Base-by-base conservation (phyloP, 495 filamentous ascomycete genomes). In the Hypoxylon trugodes region DNA sequence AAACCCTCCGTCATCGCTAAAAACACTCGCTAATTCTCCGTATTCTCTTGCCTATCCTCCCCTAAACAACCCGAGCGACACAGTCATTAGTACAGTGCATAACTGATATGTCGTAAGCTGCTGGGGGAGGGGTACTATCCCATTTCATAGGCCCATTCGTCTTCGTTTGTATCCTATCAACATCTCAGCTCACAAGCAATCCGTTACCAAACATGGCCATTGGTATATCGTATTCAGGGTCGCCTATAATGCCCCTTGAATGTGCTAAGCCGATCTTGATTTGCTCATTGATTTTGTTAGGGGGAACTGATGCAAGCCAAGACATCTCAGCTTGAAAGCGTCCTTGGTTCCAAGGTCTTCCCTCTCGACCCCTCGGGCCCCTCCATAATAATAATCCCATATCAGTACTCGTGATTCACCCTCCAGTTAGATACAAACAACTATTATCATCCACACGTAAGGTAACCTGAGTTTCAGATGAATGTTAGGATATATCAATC, bases 301-400 rank as follows among this genome's bases (percentile, higher is more conserved):
- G 45, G 42, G 52, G 28, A n/a, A n/a, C 63, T 66, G 58, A 68
- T 68, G 64, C 64, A 68, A 59, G 64, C 64, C 59, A 68, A 68
- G 59, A 48, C 32, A n/a, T n/a, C 54, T 51, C 64, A 62, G 59
- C 64, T 68, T 46, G 16, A 43, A 55, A 62, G 42, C 26, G 35
- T 35, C 10, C 16, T 15, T 18, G 38, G 60, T 63, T 40, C 53
- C 51, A 50, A 49, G 30, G 2, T 10, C 33, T 25, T 9, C 6
- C 15, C 21, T 46, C 21, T n/a, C n/a, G n/a, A n/a, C n/a, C 4
- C 15, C 8, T 46, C 32, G 56, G 51, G 50, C 61, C 61, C 60
- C 60, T 57, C 53, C 61, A 47, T 53, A 51, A 52, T 57, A 50
- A 46, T 8, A 43, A n/a, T n/a, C n/a, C n/a, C 28, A 45, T 54